Percentiles rank a stretch among this genome's conserved stretches.
Conservation (phyloP, 2,329 filamentous ascomycete species). For the Aspergillus sp. region DNA sequence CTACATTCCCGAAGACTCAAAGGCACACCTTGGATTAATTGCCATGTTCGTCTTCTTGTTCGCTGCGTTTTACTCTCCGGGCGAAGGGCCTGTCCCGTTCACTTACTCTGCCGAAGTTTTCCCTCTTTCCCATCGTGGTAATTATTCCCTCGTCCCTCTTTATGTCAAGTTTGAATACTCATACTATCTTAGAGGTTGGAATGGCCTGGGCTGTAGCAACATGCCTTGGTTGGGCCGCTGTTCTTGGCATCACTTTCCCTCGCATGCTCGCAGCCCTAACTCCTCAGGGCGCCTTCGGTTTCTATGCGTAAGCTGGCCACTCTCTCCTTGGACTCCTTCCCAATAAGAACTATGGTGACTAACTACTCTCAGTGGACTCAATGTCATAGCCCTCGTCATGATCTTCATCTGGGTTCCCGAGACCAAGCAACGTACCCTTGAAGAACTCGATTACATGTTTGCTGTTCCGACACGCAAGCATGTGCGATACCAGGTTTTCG, state of each 20-base stretch:
- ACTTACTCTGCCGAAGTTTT: slow-evolving; percentile 59
- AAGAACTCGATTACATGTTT: slow-evolving; percentile 61
- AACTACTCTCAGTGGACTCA: slow-evolving; percentile 47
- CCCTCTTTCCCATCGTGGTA: slow-evolving; percentile 54
- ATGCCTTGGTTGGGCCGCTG: slow-evolving; percentile 50
- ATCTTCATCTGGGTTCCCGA: slow-evolving; percentile 63
- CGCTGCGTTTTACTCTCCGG: slow-evolving; percentile 63
- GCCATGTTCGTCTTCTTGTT: slow-evolving; percentile 66
- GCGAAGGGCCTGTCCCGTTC: slow-evolving; percentile 58
- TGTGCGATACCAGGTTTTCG: slow-evolving; percentile 57
- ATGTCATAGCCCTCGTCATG: slow-evolving; percentile 60
- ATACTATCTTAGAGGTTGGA: slow-evolving; percentile 44
- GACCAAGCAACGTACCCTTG: slow-evolving; percentile 55
- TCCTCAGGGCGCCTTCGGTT: slow-evolving; percentile 58
- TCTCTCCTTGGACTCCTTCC: too few species aligned
- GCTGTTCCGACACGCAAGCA: slow-evolving; percentile 60
- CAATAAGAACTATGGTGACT: background rate
- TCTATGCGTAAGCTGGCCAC: slow-evolving; percentile 50
- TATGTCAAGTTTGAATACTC: background rate
- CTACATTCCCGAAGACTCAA: slow-evolving; percentile 46
- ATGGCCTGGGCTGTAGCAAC: slow-evolving; percentile 48
- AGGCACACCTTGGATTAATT: slow-evolving; percentile 53
- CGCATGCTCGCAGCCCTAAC: slow-evolving; percentile 49
- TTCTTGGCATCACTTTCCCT: slow-evolving; percentile 53
- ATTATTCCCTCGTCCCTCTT: background rate